Base-by-base conservation (phyloP, 257 asterid species). In the Plantago ovata region DNA sequence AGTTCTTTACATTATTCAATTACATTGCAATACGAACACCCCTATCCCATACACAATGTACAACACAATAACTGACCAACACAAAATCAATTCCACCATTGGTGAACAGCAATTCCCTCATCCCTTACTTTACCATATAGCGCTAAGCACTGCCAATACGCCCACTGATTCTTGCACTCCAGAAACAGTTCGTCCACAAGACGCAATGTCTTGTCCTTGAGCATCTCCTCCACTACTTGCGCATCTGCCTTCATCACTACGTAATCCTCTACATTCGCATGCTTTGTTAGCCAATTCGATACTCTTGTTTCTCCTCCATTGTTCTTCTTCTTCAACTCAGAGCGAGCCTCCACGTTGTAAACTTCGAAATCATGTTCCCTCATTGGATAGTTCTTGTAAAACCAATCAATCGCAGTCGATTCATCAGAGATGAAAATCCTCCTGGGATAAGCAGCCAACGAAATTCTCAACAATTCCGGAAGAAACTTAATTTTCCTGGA, bases 171-270 rank as follows among this genome's bases (percentile, higher is more conserved):
- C 69, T 76, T 76, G 59, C 98, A 90, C 69, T 81, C 94, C 75
- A 90, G 50, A 62, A 90, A 84, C 69, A 90, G 45, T 53, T 87
- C 95, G 63, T 90, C 98, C 49, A 87, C 84, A 1, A 90, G 71
- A 28, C 61, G 70, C 19, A 90, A 40, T 0, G 84, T 68, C 74
- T 75, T 69, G 58, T 70, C 84, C 28, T 62, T 75, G 28, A 82
- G 66, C 94, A 87, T 71, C 63, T 79, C 84, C 56, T 87, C 95
- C 61, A 81, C 95, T 59, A 78, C 84, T 59, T 71, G 80, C 15
- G 95, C 96, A 67, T 87, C 94, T 13, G 89, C 95, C 71, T 84
- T 90, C 97, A 87, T 79, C 68, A 90, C 95, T 0, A 87, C 95
- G 54, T 74, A 90, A 40, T 86, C 97, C 50, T 77, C 80, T 1